These are phyloP conservation scores for Eremothecium coryli DNA, from an alignment of 1,139 yeast genomes.

Conservation along the genomic window DNA sequence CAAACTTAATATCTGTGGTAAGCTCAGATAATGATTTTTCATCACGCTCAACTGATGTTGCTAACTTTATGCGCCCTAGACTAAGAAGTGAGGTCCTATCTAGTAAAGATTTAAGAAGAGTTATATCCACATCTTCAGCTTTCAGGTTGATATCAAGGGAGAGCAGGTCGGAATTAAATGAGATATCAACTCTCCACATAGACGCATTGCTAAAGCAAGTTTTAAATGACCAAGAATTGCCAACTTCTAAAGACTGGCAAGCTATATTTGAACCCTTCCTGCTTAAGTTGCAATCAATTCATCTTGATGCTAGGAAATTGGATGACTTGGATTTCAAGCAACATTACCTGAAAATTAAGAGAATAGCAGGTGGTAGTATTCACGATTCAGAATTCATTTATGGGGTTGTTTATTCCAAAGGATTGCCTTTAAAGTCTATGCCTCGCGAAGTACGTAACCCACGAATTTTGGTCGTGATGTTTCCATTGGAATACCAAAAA, in stretches of 20 bases:
- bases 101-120: conserved; percentile 9
- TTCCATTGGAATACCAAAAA: conserved; percentile 79
- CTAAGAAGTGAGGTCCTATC: conserved; percentile 7
- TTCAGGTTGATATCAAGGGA: conserved; percentile 11
- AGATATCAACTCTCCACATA: conserved; percentile 31
- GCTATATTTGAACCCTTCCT: conserved; percentile 39
- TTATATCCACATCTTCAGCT: conserved; percentile 8
- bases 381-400: conserved; percentile 55
- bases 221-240: conserved; percentile 56
- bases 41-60: conserved; percentile 3
- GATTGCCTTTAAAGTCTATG: conserved; percentile 78
- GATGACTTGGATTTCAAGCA: conserved; percentile 80
- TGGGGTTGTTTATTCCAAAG: conserved; percentile 81
- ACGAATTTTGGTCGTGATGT: conserved; percentile 70
- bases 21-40: conserved; percentile 17
- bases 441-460: conserved; percentile 55
- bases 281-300: conserved; percentile 39
- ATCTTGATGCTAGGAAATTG: conserved; percentile 48
- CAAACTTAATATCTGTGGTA: conserved; percentile 26
- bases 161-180: conserved; percentile 28
- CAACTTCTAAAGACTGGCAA: conserved; percentile 50
- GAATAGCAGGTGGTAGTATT: conserved; percentile 65
- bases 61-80: conserved; percentile 5
- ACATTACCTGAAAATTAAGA: conserved; percentile 69
- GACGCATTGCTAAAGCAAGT: conserved; percentile 43